A percentile compares a stretch with the other conserved stretches of the same genome.
Evolutionary conservation across 148 eudicot genomes (phyloP).

Genomic region (Vaccinium macrocarpon): DNA sequence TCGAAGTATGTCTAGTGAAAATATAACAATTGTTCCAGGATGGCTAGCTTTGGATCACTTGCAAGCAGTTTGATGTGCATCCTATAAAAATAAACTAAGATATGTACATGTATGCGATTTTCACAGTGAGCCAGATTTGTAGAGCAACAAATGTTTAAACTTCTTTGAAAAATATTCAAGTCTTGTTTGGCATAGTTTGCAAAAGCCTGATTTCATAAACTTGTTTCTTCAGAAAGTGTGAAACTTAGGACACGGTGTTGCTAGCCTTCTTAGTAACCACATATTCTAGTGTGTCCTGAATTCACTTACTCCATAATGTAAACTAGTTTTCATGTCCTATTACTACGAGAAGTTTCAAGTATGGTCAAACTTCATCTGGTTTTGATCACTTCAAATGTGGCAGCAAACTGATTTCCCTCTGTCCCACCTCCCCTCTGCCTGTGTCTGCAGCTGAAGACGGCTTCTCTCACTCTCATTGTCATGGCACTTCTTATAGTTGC

Average conservation of each 20-base stretch:
- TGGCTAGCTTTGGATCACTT: background rate
- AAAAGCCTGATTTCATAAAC: background rate
- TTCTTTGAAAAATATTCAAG: background rate
- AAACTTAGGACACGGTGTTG: background rate
- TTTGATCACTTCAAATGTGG: background rate
- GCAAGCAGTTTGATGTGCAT: background rate
- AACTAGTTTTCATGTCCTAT: background rate
- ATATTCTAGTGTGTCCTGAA: background rate
- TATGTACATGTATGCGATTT: background rate
- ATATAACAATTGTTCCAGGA: background rate
- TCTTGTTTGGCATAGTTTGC: background rate
- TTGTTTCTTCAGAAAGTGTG: background rate
- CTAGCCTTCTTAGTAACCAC: background rate
- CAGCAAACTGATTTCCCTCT: background rate
- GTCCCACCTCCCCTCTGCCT: background rate
- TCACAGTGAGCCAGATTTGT: background rate
- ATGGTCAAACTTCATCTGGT: background rate
- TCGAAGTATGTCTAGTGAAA: background rate
- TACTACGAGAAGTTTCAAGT: background rate
- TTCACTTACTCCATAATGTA: background rate
- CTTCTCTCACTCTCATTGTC: constrained; percentile 66
- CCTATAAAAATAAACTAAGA: background rate
- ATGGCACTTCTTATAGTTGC: constrained; percentile 74
- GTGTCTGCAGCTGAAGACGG: constrained; percentile 70
- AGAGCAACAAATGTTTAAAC: background rate